Percentiles rank a stretch among this genome's conserved stretches.
Conservation (phyloP, 345 rosid species). For the Rhizophora mangle region DNA sequence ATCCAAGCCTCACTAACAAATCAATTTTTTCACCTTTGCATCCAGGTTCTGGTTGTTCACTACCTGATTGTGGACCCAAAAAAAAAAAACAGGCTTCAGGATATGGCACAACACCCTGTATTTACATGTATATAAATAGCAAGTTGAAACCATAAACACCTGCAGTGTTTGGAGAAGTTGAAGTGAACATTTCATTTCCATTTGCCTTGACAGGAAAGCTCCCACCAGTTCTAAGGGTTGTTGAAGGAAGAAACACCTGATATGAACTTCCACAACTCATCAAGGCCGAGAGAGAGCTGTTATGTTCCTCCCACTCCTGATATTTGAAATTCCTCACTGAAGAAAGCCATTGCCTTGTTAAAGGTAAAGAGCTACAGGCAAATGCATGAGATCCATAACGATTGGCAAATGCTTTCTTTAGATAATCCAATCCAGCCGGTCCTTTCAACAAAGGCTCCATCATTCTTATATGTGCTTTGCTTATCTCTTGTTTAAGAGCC, state of each 20-base stretch:
- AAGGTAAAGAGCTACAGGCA: conserved; percentile 47
- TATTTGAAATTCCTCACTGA: conserved; percentile 45
- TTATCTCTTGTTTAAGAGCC: conserved; percentile 70
- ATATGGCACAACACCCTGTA: background rate
- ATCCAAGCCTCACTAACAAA: conserved; percentile 66
- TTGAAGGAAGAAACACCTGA: conserved; percentile 39
- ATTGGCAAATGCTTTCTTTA: conserved; percentile 54
- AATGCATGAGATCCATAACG: conserved; percentile 53
- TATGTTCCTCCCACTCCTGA: conserved; percentile 79
- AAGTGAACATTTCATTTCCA: conserved; percentile 21
- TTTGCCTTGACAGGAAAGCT: conserved; percentile 34
- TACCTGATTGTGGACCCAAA: conserved; percentile 34
- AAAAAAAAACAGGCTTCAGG: background rate
- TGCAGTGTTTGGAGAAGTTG: conserved; percentile 30
- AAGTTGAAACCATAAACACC: conserved; percentile 32
- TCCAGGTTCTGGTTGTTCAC: conserved; percentile 38
- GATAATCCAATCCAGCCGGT: conserved; percentile 70
- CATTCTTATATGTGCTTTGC: conserved; percentile 64
- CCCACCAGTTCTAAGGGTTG: conserved; percentile 77
- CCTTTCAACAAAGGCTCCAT: conserved; percentile 83
- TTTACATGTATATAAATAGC: background rate
- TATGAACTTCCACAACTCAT: conserved; percentile 42
- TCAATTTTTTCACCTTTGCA: conserved; percentile 63
- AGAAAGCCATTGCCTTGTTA: conserved; percentile 60
- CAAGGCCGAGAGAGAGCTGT: conserved; percentile 43